Evolutionary conservation across 306 rosid species (phyloP), one percentile per base, ranked within the genome.

Genomic region (Fragaria iinumae): DNA sequence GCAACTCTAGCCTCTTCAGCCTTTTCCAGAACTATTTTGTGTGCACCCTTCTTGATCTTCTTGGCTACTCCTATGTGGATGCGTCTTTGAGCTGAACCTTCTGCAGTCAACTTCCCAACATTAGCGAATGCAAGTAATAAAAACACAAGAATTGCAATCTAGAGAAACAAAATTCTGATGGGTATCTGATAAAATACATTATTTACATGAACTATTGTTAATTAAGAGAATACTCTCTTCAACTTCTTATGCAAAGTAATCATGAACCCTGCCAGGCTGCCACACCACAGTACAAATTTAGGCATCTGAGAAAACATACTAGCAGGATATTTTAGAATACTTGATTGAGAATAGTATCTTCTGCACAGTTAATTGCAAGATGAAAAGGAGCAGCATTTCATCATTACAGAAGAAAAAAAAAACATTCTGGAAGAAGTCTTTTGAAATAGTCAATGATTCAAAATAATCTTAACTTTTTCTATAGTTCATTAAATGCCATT

Each of bases 1-100:
- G 92, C 96, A 81, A 76, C 63, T 89, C 97, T 92, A 41, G 97
- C 98, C 87, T 95, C 98, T 84, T 95, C 98, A 71, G 98, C 98
- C 85, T 92, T 90, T 80, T 90, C 98, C 47, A 95, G 88, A 82
- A 92, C 97, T 64, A 95, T 85, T 89, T 88, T 95, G 76, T 97
- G 92, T 74, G 98, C 97, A 81, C 97, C 97, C 52, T 90, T 88
- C 90, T 95, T 95, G 74, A 95, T 95, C 90, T 95, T 95, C 90
- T 86, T 92, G 57, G 97, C 97, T 59, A 88, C 86, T 80, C 97
- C 93, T 72, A 90, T 62, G 80, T 90, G 97, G 44, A 89, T 59
- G 59, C 89, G 88, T 87, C 89, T 89, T 86, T 83, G 91, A 77
- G 92, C 89, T 80, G 90, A 89, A 84, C 87, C 91, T 88, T 87